Base-by-base conservation (phyloP, 495 filamentous ascomycete genomes). In the Podospora australis region DNA sequence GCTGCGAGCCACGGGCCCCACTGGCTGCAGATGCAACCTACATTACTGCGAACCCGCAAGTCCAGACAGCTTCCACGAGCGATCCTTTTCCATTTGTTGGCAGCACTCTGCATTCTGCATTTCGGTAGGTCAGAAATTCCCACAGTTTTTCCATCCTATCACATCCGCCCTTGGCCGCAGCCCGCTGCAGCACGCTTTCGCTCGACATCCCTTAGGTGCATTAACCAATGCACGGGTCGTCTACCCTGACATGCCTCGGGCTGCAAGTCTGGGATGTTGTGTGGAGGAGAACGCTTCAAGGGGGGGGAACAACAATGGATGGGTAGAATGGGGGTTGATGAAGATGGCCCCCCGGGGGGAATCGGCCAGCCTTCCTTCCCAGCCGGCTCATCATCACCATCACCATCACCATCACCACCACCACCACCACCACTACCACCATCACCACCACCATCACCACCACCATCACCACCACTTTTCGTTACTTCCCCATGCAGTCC, bases 111-210 rank as follows among this genome's bases (percentile, higher is more conserved):
- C 23, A 38, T 19, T 28, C 41, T 39, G 40, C 17, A 46, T 9
- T 39, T 11, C 19, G 25, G 48, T 53, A 49, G 49, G 49, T 39
- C 54, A 34, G 35, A 45, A 48, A 49, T 28, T 49, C 17, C 25
- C 46, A 24, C 24, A 32, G 25, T 16, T 51, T 58, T 58, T 54
- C 48, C 22, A 36, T 28, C 48, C 55, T 52, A 58, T 58, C 55
- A 58, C 8, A 35, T 23, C n/a, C 40, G 11, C 17, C 20, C 2
- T 10, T 6, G 38, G 11, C 34, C 17, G 34, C 34, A n/a, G 34
- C 34, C 13, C 5, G 34, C 34, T 16, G 13, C 34, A 36, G n/a
- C 17, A 16, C 17, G 13, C 34, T 10, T 36, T n/a, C n/a, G 4
- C 30, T 34, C 30, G 4, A 34, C 9, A 34, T 14, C 9, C 30